Evolutionary conservation across 2,329 filamentous ascomycete species (phyloP).

Genomic region (Aureobasidium sp.): DNA sequence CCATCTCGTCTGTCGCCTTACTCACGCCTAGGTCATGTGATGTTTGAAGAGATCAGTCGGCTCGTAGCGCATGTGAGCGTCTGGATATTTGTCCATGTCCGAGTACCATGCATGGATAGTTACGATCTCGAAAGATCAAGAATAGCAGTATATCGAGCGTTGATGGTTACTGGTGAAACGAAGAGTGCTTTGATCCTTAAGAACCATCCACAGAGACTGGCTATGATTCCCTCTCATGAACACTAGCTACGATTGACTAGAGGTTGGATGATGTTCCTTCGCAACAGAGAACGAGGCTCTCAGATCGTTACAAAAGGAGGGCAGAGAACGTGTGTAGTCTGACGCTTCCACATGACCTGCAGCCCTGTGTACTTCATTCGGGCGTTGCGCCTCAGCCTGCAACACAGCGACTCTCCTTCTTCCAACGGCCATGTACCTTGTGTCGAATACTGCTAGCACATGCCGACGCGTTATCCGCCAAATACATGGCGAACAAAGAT

Average conservation of each 20-base stretch:
- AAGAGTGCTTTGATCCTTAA: neutral
- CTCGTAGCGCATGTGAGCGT: neutral
- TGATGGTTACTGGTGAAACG: neutral
- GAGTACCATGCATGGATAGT: neutral
- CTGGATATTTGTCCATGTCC: neutral
- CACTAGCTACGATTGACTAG: neutral
- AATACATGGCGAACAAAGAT: neutral
- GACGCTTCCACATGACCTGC: constrained; percentile 6
- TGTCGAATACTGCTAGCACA: neutral
- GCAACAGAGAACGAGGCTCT: neutral
- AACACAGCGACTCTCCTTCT: neutral
- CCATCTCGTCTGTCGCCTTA: neutral
- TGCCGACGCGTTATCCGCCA: neutral
- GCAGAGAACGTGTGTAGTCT: neutral
- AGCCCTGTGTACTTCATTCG: neutral
- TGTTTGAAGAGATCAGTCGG: neutral
- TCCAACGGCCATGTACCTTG: neutral
- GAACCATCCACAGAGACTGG: neutral
- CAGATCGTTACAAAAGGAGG: neutral
- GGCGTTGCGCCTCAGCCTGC: constrained; percentile 3
- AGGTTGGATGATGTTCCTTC: too few species aligned
- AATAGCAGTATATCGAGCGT: neutral
- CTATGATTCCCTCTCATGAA: neutral
- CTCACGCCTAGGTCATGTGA: neutral
- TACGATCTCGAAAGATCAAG: too few species aligned